Evolutionary conservation across 2,329 filamentous ascomycete species (phyloP).

Genomic region (Sarocladiaceae sp.): DNA sequence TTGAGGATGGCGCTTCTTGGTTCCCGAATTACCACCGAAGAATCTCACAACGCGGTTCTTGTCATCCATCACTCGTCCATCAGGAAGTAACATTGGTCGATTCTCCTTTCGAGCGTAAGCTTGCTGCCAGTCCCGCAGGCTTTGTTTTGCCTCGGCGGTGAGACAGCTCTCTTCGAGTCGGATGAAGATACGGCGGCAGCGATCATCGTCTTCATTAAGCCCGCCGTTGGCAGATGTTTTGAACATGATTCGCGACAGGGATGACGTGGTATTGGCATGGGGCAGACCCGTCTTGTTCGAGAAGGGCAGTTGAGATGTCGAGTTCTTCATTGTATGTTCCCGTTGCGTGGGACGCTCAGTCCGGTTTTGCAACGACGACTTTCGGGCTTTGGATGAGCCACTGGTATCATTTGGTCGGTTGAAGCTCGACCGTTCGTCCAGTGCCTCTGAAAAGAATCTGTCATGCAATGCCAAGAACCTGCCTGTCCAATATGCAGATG

Average conservation of each 20-base stretch:
- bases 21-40: constrained; percentile 16
- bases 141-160: constrained; percentile 41
- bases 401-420: not conserved
- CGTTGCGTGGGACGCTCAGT: too few relatives aligned
- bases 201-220: constrained; percentile 36
- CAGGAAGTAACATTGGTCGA: constrained; percentile 35
- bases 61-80: constrained; percentile 28
- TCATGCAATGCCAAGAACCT: constrained; percentile 56
- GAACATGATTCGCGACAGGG: constrained; percentile 14
- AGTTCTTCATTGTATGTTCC: too few relatives aligned
- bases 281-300: constrained; percentile 18
- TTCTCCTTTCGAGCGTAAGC: constrained; percentile 38
- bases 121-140: constrained; percentile 46
- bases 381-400: too few relatives aligned
- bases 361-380: not conserved
- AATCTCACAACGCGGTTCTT: constrained; percentile 23
- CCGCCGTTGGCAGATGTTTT: not conserved
- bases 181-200: constrained; percentile 39
- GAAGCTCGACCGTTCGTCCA: not conserved
- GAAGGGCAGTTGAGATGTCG: not conserved
- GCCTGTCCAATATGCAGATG: constrained; percentile 56
- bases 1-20: not conserved
- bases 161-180: constrained; percentile 43
- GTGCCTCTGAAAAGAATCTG: constrained; percentile 26
- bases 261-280: constrained; percentile 27